phyloP scores from a whole-genome alignment of 148 eudicot species.

The Rheum nobile region DNA sequence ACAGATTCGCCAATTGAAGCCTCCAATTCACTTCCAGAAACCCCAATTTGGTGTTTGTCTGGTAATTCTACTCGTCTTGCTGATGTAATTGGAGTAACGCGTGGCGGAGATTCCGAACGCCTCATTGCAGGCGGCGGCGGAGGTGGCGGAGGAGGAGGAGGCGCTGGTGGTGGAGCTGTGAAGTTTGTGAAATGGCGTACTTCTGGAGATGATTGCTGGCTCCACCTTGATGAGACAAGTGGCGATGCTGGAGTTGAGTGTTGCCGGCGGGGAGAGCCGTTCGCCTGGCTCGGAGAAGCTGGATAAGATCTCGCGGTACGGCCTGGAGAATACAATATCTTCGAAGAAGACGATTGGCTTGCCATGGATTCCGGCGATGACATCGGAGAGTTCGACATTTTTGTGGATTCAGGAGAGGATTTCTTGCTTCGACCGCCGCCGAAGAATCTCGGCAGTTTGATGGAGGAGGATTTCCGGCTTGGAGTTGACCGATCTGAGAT shows the following conservation, averaged over 20 bases:
- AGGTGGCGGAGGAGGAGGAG: constrained; percentile 35
- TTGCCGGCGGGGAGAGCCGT: not conserved
- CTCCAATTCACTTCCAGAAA: constrained; percentile 18
- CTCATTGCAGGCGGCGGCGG: constrained; percentile 4
- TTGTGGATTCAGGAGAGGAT: constrained; percentile 16
- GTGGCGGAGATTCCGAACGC: not conserved
- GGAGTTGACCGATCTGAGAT: constrained; percentile 10
- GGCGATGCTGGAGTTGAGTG: not conserved
- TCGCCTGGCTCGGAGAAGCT: not conserved
- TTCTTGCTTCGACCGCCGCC: constrained; percentile 22
- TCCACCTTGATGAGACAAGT: not conserved
- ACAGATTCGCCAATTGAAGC: constrained; percentile 17
- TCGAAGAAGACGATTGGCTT: constrained; percentile 2
- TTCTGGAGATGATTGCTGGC: not conserved
- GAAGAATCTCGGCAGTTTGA: constrained; percentile 23
- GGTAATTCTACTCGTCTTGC: constrained; percentile 28
- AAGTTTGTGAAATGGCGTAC: constrained; percentile 6
- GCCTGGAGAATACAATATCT: not conserved
- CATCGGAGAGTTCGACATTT: constrained; percentile 16
- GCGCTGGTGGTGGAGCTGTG: constrained; percentile 4
- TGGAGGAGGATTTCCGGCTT: constrained; percentile 17
- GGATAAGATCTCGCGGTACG: not conserved
- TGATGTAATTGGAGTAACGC: constrained; percentile 15
- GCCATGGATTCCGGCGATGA: constrained; percentile 4
- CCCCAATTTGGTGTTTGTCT: not conserved